phyloP scores from a whole-genome alignment of 1,284 basidiomycete species.

The Mycena sp. region DNA sequence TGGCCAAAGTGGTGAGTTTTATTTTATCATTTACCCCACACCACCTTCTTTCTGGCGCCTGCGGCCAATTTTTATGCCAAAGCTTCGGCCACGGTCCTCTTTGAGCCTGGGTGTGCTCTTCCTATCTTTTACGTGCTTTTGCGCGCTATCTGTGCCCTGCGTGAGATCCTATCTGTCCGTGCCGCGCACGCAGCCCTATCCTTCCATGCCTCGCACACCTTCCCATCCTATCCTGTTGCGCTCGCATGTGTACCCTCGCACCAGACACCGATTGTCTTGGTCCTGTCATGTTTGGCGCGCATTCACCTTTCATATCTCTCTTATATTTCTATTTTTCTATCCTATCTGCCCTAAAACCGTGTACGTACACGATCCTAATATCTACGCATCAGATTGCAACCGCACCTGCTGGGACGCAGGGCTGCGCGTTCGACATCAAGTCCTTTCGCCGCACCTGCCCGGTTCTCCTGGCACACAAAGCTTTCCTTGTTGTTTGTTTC shows the following conservation, averaged over 20 bases:
- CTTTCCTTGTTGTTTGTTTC: constrained; percentile 29
- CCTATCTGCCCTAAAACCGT: too few species aligned
- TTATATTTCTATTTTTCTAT: too few species aligned
- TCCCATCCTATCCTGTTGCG: not conserved
- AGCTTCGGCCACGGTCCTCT: not conserved
- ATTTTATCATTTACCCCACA: not conserved
- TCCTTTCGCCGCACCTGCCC: constrained; percentile 36
- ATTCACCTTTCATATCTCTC: too few species aligned
- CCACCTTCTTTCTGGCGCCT: not conserved
- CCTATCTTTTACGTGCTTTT: not conserved
- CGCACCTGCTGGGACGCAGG: constrained; percentile 36
- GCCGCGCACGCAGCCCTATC: too few species aligned
- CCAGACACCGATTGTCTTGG: not conserved
- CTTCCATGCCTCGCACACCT: not conserved
- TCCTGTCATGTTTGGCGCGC: too few species aligned
- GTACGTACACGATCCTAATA: too few species aligned
- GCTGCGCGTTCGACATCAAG: constrained; percentile 37
- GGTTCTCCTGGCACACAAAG: constrained; percentile 33
- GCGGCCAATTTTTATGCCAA: not conserved
- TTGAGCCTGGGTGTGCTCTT: not conserved
- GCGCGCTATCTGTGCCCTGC: not conserved
- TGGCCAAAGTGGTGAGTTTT: constrained; percentile 1
- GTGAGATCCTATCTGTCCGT: not conserved
- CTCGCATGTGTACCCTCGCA: not conserved
- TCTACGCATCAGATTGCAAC: constrained; percentile 35